A percentile compares a stretch with the other conserved stretches of the same genome.
Evolutionary conservation across 352 stramenopile species (phyloP).

Genomic region (Pythium insidiosum): DNA sequence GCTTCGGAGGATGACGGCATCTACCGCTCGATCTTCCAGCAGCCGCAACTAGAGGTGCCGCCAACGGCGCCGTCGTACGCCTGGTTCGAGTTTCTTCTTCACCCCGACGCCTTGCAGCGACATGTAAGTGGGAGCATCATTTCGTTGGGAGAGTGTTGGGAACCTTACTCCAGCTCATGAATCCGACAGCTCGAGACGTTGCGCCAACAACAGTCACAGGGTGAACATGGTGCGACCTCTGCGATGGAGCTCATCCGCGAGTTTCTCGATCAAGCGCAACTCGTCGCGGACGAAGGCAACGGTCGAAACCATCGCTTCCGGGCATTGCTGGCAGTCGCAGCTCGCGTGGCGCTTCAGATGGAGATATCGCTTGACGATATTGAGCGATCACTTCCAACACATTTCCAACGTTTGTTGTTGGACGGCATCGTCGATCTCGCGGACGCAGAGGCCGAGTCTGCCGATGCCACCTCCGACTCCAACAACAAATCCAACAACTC

Average conservation of each 20-base stretch:
- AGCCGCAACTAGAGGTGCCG: constrained; percentile 67
- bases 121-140: constrained; percentile 33
- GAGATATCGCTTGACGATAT: constrained; percentile 41
- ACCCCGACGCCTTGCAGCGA: constrained; percentile 60
- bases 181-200: constrained; percentile 34
- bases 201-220: constrained; percentile 28
- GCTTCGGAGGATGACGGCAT: constrained; percentile 48
- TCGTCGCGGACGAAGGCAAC: constrained; percentile 70
- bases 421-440: constrained; percentile 77
- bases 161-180: not conserved
- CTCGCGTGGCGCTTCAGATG: constrained; percentile 75
- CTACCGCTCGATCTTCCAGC: constrained; percentile 82
- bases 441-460: constrained; percentile 20
- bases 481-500: too few species aligned
- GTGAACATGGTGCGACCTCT: constrained; percentile 48
- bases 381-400: constrained; percentile 50
- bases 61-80: constrained; percentile 56
- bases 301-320: constrained; percentile 67
- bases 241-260: constrained; percentile 76
- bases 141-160: not conserved
- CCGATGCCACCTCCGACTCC: constrained; percentile 17
- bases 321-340: constrained; percentile 58
- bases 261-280: constrained; percentile 78
- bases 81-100: constrained; percentile 84
- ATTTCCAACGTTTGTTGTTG: constrained; percentile 75